Evolutionary conservation across 2,329 filamentous ascomycete genomes (phyloP), one percentile per base, ranked within the genome.

Genomic region (Bipolaris sorokiniana): DNA sequence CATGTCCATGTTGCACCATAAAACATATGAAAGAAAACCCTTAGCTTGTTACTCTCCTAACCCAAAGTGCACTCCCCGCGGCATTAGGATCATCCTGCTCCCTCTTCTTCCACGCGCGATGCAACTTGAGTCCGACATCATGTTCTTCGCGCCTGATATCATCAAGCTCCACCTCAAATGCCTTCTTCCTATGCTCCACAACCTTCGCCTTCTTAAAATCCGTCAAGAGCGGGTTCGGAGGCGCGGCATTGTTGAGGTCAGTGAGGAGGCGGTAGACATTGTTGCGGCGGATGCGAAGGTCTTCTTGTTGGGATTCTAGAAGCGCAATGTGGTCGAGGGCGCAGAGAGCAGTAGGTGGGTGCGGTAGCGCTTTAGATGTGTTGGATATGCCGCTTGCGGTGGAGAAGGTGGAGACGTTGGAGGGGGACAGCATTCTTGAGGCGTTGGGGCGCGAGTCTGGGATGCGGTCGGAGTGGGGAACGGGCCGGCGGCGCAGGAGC

Each of bases 51-150:
- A 78, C 76, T 46, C 77, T 62, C 37, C 76, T 62, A 26, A 79
- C 67, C 77, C 77, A 79, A 31, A 79, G 58, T 37, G 74, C 72
- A 54, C 70, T 76, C 23, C 67, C 67, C 34, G 58, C 66, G 34
- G 55, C 61, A 18, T 69, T 67, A 2, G 71, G 72, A 59, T 77
- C 76, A 11, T 75, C 75, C 47, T 63, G 62, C 59, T 78, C 77
- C 59, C 70, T 69, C 66, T 74, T 77, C 64, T 71, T 73, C 66
- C 70, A 72, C 56, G 76, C 76, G 16, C 77, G 65, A 66, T 78
- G 76, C 59, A 79, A 55, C 63, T 69, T 76, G 54, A 79, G 54
- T 3, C 77, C 77, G 6, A 78, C 64, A 41, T 78, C 77, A 58
- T 79, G 74, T 56, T 78, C 76, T 57, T 75, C 70, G 0, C 64